Base-by-base conservation (phyloP, 164 flowering plant species). In the Liriodendron chinense region DNA sequence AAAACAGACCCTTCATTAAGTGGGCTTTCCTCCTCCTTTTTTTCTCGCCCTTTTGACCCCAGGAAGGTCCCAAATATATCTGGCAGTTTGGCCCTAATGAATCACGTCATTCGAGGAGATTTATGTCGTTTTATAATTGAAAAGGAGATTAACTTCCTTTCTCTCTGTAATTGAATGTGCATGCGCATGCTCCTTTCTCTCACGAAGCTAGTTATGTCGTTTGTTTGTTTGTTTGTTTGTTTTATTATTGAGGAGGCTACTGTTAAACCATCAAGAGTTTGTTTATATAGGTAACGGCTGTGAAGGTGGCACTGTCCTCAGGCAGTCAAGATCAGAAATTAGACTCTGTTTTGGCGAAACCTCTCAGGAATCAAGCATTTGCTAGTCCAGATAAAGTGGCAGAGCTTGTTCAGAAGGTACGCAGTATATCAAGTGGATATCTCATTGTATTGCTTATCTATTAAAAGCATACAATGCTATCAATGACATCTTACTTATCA, bases 381-480 rank as follows among this genome's bases (percentile, higher is more conserved):
- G 97, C 99, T 61, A 82, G 87, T 73, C 97, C 97, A 74, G 99
- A 94, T 57, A 96, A 92, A 85, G 93, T 96, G 79, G 87, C 91
- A 56, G 98, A 96, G 88, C 88, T 96, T 78, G 91, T 96, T 75
- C 90, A 89, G 76, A 94, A 91, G 97, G 99, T 93, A 88, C 64
- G 25, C 12, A 2, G n/a, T 47, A 69, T 47, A 69, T 69, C 23
- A 47, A 47, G 13, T 69, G 71, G 10, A n/a, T 69, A 9, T 21
- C 43, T 34, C 43, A 34, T 34, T 34, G 43, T 34, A n/a, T 53
- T 53, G 59, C 3, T 9, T 16, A 53, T 53, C 12, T 53, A 53
- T 12, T 53, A 12, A 16, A 53, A 53, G 59, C 16, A 12, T 53
- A 13, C 13, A 53, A 12, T 53, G 59, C 59, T 34, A 34, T 34